Evolutionary conservation across 306 rosid species (phyloP).

Genomic region (Adenanthera pavonina): DNA sequence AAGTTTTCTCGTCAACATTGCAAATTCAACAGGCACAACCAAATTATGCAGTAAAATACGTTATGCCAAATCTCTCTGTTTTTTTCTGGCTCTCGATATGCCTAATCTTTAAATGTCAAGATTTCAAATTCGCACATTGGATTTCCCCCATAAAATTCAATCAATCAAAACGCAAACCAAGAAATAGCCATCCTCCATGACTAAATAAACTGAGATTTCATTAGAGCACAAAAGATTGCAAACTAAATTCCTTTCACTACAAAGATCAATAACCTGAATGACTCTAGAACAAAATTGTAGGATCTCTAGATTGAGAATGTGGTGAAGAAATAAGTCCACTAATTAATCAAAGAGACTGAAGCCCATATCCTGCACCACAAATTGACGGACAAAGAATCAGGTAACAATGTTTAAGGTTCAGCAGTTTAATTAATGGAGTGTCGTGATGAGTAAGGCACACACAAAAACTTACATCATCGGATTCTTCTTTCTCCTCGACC

Average conservation of each 20-base stretch:
- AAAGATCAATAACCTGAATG: neutral
- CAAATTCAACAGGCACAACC: neutral
- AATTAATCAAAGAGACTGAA: conserved; percentile 82
- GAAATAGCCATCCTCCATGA: neutral
- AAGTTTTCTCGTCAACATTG: neutral
- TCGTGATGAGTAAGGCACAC: neutral
- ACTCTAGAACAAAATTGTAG: conserved; percentile 40
- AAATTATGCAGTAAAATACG: neutral
- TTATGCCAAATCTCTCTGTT: neutral
- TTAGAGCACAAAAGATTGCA: conserved; percentile 26
- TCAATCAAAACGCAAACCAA: neutral
- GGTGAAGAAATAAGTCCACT: conserved; percentile 7
- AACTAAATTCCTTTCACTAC: conserved; percentile 24
- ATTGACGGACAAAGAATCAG: conserved; percentile 26
- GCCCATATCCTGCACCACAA: conserved; percentile 76
- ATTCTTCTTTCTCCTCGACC: conserved; percentile 79
- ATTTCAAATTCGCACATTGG: neutral
- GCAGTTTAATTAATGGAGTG: neutral
- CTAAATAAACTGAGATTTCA: conserved; percentile 30
- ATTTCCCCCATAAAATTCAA: neutral
- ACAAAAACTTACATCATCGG: conserved; percentile 69
- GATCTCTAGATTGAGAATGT: conserved; percentile 18
- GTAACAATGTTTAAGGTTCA: neutral
- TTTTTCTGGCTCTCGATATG: neutral
- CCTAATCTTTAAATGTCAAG: neutral